Evolutionary conservation across 305 asterid genomes (phyloP).

Genomic region (Petunia hybrid): DNA sequence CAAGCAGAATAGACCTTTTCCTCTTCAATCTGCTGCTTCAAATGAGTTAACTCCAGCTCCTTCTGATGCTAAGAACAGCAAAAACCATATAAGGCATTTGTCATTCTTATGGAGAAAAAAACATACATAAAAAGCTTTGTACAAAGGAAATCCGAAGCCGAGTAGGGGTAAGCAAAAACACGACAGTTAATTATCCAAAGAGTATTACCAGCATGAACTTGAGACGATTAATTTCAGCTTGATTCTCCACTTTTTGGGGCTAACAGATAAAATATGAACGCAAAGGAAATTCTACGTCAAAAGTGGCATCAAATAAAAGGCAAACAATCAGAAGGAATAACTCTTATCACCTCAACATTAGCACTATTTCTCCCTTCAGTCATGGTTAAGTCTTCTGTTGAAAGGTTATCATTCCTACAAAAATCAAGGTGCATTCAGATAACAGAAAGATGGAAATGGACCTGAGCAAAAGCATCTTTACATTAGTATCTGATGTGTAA

Average conservation of each 20-base stretch:
- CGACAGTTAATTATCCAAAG: conserved; percentile 24
- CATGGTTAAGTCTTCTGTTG: conserved; percentile 47
- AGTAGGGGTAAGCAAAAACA: conserved; percentile 31
- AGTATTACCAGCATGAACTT: conserved; percentile 77
- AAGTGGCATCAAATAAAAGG: conserved; percentile 26
- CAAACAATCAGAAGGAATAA: conserved; percentile 12
- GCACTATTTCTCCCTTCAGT: conserved; percentile 39
- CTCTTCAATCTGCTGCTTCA: conserved; percentile 83
- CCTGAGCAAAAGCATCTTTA: not conserved
- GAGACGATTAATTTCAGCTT: conserved; percentile 64
- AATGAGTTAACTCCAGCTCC: conserved; percentile 73
- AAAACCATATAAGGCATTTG: conserved; percentile 36
- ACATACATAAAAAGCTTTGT: not conserved
- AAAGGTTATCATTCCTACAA: conserved; percentile 47
- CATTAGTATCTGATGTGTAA: not conserved
- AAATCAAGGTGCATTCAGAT: conserved; percentile 35
- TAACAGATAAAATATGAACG: conserved; percentile 37
- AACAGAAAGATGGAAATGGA: conserved; percentile 34
- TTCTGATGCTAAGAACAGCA: conserved; percentile 73
- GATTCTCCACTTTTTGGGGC: conserved; percentile 55
- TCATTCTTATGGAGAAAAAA: conserved; percentile 28
- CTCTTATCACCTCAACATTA: conserved; percentile 57
- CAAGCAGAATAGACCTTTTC: conserved; percentile 63
- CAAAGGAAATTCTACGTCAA: conserved; percentile 34
- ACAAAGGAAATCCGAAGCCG: conserved; percentile 26